Conservation (phyloP, 2,329 filamentous ascomycete species). For the Aureobasidium melanogenum region DNA sequence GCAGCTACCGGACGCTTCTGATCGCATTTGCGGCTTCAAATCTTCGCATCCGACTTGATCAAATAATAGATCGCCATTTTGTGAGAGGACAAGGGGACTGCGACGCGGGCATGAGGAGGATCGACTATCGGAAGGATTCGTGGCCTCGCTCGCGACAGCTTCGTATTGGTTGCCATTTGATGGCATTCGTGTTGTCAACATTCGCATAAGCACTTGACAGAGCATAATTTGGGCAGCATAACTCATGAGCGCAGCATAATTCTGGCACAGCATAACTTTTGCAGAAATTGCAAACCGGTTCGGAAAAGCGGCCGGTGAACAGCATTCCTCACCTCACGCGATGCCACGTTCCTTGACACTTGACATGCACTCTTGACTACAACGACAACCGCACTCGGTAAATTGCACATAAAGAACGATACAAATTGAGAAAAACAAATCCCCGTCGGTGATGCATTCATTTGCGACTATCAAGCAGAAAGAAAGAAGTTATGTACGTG, state of each 20-base stretch:
- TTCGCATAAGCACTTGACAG: not conserved
- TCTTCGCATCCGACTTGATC: too few relatives aligned
- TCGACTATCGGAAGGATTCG: not conserved
- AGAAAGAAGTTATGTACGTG: not conserved
- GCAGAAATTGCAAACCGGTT: not conserved
- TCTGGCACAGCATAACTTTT: not conserved
- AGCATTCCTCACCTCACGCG: not conserved
- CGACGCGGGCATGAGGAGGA: not conserved
- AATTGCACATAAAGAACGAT: not conserved
- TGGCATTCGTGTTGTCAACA: too few relatives aligned
- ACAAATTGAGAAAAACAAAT: not conserved
- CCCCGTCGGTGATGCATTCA: conserved; percentile 1
- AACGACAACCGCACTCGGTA: not conserved
- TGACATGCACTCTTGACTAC: not conserved
- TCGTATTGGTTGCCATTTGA: too few relatives aligned
- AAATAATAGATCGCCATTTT: too few relatives aligned
- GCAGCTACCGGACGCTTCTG: not conserved
- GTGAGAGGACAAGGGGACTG: too few relatives aligned
- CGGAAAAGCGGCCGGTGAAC: not conserved
- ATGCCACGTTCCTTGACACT: not conserved
- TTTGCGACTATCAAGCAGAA: not conserved
- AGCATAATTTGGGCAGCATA: not conserved
- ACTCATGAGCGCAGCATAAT: too few relatives aligned
- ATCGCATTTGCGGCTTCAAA: not conserved
- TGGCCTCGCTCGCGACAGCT: not conserved